Base-by-base conservation (phyloP, 805 yeast species). In the Yamadazyma olivae region DNA sequence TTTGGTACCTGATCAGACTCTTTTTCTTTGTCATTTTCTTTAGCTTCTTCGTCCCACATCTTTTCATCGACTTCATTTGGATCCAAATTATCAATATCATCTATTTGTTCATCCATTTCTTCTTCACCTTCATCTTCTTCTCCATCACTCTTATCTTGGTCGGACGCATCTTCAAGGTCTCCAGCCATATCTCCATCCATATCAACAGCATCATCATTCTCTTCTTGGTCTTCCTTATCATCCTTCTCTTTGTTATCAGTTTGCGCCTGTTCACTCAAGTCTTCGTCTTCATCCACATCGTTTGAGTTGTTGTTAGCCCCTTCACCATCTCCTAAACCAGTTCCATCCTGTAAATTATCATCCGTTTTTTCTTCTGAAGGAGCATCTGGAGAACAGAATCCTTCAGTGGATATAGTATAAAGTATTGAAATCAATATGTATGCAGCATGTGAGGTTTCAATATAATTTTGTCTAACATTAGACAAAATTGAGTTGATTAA, bases 101-200 rank as follows among this genome's bases (percentile, higher is more conserved):
- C 97, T 27, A 89, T 73, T 53, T 89, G 91, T 45, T 90, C 96
- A 53, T 90, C 96, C 37, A 86, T 52, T 2, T 86, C 95, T 30
- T 84, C 82, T 5, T 57, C 64, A 3, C 57, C 71, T 3, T 58
- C 63, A 0, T 77, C 80, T 5, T 55, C 57, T 10, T 78, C 78
- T 2, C 74, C 74, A 8, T 77, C 79, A 13, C 70, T 67, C 13
- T 74, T 73, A 15, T 79, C 84, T 54, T 80, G 82, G 38, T 76
- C 83, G 7, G 89, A 79, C 10, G 79, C 71, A 45, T 90, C 89
- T 58, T 91, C 96, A 6, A 83, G 58, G 18, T 87, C 80, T 36
- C 99, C 99, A 17, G 93, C 96, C 95, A 93, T 87, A 50, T 93
- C 98, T 23, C 97, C 96, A 50, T 90, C 95, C 56, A 90, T 85